Evolutionary conservation across 2,329 filamentous ascomycete species (phyloP), one percentile per base, ranked within the genome.

Genomic region (Fusarium solani-melongenae): DNA sequence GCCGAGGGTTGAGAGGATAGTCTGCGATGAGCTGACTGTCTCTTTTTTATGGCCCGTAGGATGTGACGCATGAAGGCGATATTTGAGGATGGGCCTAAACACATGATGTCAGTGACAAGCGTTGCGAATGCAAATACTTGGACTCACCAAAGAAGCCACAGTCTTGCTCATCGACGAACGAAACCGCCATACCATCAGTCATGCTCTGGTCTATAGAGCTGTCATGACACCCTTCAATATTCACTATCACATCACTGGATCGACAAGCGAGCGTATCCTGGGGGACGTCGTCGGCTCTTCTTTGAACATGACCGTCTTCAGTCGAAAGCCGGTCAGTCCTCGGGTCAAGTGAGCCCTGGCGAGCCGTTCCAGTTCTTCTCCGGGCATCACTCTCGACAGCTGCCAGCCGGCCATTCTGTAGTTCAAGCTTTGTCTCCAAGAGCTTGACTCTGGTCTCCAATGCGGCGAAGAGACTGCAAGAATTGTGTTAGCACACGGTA

Each of bases 51-150:
- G 22, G 64, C 67, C 14, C 66, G 66, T 14, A 69, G 62, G 29
- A 72, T 72, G 22, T 70, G 69, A 6, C 69, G 67, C 66, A 72
- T 67, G 38, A 72, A 70, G 9, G 69, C 69, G 14, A 72, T 72
- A 10, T 70, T 72, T 10, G 69, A 72, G 1, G 69, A 72, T n/a
- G 64, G 67, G 5, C 69, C 69, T 71, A 10, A 46, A 4, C 2
- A 46, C 7, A 46, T 14, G 7, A 22, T 17, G 27, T 53, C 31
- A 53, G 49, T 29, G 49, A 4, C 8, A 1, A 14, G 20, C 20
- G 0, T 8, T 53, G 15, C 8, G 6, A 31, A 53, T 24, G 17
- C 2, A 53, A 17, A 14, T 12, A 8, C 7, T 15, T 22, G 12
- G 9, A 27, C 69, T 46, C 56, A 66, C 69, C 69, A 36, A 72